Conservation (phyloP, 345 rosid genomes). For the Populus alba region DNA sequence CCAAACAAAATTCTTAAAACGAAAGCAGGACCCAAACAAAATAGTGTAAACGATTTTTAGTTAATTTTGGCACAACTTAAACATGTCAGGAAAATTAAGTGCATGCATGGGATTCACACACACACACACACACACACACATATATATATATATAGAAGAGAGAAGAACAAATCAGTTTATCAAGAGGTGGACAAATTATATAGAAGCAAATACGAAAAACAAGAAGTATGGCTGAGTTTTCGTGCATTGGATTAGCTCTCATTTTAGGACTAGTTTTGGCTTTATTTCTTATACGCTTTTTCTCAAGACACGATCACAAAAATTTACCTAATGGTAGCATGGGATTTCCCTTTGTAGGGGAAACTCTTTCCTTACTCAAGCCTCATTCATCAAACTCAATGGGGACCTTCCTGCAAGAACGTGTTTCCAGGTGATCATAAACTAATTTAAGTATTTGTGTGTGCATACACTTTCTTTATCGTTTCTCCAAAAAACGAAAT, state of each 20-base stretch:
- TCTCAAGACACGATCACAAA: not conserved
- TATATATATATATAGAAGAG: not conserved
- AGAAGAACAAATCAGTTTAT: not conserved
- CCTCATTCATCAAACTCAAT: constrained; percentile 72
- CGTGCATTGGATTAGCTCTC: constrained; percentile 7
- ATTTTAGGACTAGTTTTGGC: constrained; percentile 24
- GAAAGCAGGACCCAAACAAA: too few species aligned
- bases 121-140: too few species aligned
- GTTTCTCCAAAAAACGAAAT: not conserved
- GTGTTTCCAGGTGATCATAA: constrained; percentile 48
- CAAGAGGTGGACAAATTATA: too few species aligned
- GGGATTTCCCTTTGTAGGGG: constrained; percentile 84
- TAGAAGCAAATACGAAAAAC: not conserved
- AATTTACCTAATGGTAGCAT: constrained; percentile 53
- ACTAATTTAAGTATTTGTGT: too few species aligned
- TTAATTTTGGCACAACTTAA: too few species aligned
- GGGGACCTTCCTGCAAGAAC: constrained; percentile 64
- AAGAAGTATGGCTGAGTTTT: constrained; percentile 15
- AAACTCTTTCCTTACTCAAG: constrained; percentile 66
- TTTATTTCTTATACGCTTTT: constrained; percentile 5
- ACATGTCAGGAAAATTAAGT: too few species aligned
- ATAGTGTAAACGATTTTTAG: too few species aligned
- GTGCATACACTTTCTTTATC: not conserved
- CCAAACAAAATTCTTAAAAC: too few species aligned
- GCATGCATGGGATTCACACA: too few species aligned